Evolutionary conservation across 2,329 filamentous ascomycete species (phyloP).

Genomic region (Rutstroemia sp.): DNA sequence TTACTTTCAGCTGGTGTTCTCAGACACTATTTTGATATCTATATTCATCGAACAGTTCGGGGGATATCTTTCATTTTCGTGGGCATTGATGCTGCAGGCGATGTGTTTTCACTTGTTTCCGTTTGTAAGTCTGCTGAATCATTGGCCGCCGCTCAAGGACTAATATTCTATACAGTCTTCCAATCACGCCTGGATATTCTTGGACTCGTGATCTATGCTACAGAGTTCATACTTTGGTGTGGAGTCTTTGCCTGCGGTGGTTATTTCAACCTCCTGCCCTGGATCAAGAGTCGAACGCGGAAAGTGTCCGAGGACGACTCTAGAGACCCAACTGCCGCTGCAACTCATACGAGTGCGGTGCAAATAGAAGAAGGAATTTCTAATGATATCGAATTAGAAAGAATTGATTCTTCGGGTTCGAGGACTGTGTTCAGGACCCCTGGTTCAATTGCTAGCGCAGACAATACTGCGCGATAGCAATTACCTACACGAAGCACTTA

Average conservation of each 20-base stretch:
- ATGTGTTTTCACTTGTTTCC: constrained; percentile 59
- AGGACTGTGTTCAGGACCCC: constrained; percentile 48
- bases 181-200: constrained; percentile 50
- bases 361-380: constrained; percentile 11
- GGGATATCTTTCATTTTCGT: constrained; percentile 69
- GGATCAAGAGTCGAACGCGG: constrained; percentile 36
- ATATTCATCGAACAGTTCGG: constrained; percentile 54
- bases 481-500: too few species aligned
- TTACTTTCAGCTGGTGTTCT: constrained; percentile 60
- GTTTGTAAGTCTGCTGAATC: constrained; percentile 34
- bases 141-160: not conserved
- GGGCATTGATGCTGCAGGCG: constrained; percentile 60
- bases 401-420: constrained; percentile 52
- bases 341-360: not conserved
- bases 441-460: constrained; percentile 26
- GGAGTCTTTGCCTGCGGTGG: constrained; percentile 59
- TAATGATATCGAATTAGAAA: constrained; percentile 35
- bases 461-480: not conserved
- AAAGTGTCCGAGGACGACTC: constrained; percentile 7
- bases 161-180: constrained; percentile 37
- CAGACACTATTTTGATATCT: constrained; percentile 64
- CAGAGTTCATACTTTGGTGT: constrained; percentile 58
- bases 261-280: constrained; percentile 57
- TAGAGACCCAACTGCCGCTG: constrained; percentile 4
- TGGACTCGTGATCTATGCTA: constrained; percentile 60